Evolutionary conservation across 2,329 filamentous ascomycete species (phyloP).

Genomic region (Venturia asperata): DNA sequence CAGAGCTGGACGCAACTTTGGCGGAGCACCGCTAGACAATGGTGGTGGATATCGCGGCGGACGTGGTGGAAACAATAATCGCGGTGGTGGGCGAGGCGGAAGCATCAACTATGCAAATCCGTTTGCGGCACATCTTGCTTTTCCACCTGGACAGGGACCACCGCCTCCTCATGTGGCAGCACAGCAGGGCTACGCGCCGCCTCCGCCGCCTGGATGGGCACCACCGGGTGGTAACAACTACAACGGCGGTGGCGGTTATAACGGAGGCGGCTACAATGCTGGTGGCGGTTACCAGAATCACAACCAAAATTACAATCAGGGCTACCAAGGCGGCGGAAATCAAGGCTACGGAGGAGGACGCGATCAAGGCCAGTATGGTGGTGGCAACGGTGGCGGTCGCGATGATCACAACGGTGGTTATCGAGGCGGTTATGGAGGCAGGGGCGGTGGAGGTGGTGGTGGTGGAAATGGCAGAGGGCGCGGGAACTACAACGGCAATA

Average conservation of each 20-base stretch:
- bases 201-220: constrained; percentile 5
- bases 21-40: constrained; percentile 56
- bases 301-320: constrained; percentile 8
- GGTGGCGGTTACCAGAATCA: constrained; percentile 10
- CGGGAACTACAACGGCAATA: constrained; percentile 14
- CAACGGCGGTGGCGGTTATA: constrained; percentile 7
- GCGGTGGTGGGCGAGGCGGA: constrained; percentile 31
- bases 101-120: constrained; percentile 48
- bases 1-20: constrained; percentile 60
- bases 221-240: neutral
- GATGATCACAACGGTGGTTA: constrained; percentile 19
- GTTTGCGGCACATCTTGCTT: constrained; percentile 20
- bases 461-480: constrained; percentile 27
- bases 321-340: constrained; percentile 19
- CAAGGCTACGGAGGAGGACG: neutral
- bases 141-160: constrained; percentile 19
- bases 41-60: constrained; percentile 31
- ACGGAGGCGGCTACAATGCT: constrained; percentile 10
- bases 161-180: constrained; percentile 12
- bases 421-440: constrained; percentile 23
- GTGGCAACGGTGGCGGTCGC: constrained; percentile 20
- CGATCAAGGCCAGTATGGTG: constrained; percentile 23
- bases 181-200: neutral
- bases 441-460: constrained; percentile 25
- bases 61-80: constrained; percentile 32